Conservation (phyloP, 176 grass and related monocot species). For the Microstegium vimineum region DNA sequence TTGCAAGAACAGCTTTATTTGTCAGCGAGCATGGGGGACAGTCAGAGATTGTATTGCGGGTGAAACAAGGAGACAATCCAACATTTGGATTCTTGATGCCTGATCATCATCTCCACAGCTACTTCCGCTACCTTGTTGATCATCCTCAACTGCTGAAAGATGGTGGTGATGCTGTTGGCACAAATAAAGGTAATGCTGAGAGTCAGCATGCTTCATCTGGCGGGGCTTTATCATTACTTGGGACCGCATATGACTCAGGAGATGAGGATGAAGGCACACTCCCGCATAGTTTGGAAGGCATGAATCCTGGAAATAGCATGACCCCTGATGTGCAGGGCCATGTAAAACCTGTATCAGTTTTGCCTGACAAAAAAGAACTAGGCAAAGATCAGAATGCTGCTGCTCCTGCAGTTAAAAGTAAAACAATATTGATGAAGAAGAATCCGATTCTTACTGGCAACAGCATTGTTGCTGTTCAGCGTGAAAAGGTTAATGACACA, state of each 20-base stretch:
- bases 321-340: neutral
- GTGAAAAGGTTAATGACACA: slow-evolving; percentile 41
- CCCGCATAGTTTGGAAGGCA: slow-evolving; percentile 9
- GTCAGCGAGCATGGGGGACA: slow-evolving; percentile 86
- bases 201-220: slow-evolving; percentile 4
- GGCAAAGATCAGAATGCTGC: slow-evolving; percentile 5
- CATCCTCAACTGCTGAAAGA: slow-evolving; percentile 68
- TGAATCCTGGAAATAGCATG: slow-evolving; percentile 7
- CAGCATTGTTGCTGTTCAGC: slow-evolving; percentile 23
- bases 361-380: slow-evolving; percentile 37
- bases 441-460: slow-evolving; percentile 37
- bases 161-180: slow-evolving; percentile 10
- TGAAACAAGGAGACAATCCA: slow-evolving; percentile 91
- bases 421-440: slow-evolving; percentile 55
- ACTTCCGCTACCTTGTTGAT: slow-evolving; percentile 76
- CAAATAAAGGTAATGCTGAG: slow-evolving; percentile 19
- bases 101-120: slow-evolving; percentile 81
- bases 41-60: slow-evolving; percentile 90
- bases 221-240: slow-evolving; percentile 88
- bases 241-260: slow-evolving; percentile 69
- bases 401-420: slow-evolving; percentile 40
- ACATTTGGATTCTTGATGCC: slow-evolving; percentile 99
- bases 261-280: slow-evolving; percentile 60
- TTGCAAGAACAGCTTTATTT: slow-evolving; percentile 90
- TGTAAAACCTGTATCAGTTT: neutral